Percentiles rank a stretch among this genome's conserved stretches.
These are phyloP conservation scores for Wakefieldia striispora DNA, from an alignment of 768 basidiomycete genomes.

Conservation along the genomic window DNA sequence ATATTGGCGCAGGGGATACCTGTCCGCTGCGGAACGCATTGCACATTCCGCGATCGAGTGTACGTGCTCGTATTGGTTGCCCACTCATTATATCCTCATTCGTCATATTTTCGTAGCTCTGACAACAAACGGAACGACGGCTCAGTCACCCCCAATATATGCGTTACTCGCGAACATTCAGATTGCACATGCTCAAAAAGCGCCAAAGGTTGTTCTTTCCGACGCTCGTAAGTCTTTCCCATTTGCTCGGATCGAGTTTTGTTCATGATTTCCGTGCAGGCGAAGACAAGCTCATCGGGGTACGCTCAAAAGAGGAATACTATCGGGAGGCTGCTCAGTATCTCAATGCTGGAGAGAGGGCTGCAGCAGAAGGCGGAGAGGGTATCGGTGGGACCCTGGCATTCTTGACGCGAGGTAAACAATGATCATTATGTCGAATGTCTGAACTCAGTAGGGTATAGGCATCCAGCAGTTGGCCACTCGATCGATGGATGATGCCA, in stretches of 20 bases:
- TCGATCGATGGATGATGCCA: conserved; percentile 78
- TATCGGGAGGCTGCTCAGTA: conserved; percentile 66
- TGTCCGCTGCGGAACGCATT: conserved; percentile 77
- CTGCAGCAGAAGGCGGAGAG: conserved; percentile 57
- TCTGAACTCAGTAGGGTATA: conserved; percentile 27
- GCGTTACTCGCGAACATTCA: conserved; percentile 84
- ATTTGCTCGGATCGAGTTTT: background rate
- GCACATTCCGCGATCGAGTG: conserved; percentile 64
- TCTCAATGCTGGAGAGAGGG: conserved; percentile 60
- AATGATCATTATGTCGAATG: background rate
- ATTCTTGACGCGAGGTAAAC: conserved; percentile 65
- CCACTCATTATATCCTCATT: background rate
- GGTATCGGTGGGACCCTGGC: conserved; percentile 53
- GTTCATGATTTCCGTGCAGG: conserved; percentile 37
- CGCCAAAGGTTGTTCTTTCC: conserved; percentile 74
- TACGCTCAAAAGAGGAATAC: conserved; percentile 66
- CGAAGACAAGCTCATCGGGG: conserved; percentile 58
- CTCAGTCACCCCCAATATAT: conserved; percentile 69
- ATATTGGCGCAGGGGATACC: conserved; percentile 79
- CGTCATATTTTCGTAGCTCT: conserved; percentile 40
- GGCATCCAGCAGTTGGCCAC: conserved; percentile 82
- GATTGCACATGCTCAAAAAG: conserved; percentile 73
- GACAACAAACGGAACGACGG: conserved; percentile 44
- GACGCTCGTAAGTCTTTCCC: conserved; percentile 62
- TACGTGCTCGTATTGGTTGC: conserved; percentile 34